A percentile compares a stretch with the other conserved stretches of the same genome.
These are phyloP conservation scores for Carpinus viminea DNA, from an alignment of 306 rosid species.

Conservation along the genomic window DNA sequence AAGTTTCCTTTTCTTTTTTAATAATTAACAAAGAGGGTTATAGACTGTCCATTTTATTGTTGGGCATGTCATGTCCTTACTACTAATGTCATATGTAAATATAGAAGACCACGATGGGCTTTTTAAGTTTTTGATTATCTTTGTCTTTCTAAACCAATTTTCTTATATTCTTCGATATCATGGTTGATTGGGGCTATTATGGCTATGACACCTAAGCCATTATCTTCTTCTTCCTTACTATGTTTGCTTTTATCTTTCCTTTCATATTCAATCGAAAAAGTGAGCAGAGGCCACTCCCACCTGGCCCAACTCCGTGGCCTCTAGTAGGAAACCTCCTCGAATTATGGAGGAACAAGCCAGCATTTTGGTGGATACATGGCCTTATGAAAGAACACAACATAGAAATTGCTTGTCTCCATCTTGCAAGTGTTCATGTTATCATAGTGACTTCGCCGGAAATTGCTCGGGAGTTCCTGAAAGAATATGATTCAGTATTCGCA, in stretches of 20 bases:
- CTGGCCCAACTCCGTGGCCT: too few relatives aligned
- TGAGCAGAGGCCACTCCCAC: too few relatives aligned
- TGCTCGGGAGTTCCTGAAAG: constrained; percentile 41
- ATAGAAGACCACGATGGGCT: too few relatives aligned
- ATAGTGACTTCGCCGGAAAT: constrained; percentile 34
- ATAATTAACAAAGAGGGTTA: too few relatives aligned
- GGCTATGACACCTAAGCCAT: neutral
- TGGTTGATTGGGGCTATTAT: too few relatives aligned
- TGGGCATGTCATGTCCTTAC: too few relatives aligned
- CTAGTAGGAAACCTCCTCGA: constrained; percentile 41
- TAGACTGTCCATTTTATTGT: too few relatives aligned
- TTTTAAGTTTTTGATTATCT: too few relatives aligned
- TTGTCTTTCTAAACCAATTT: too few relatives aligned
- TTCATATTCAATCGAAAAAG: neutral
- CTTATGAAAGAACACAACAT: constrained; percentile 37
- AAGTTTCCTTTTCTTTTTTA: too few relatives aligned
- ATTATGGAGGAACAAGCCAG: constrained; percentile 34
- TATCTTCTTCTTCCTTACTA: neutral
- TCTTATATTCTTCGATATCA: too few relatives aligned
- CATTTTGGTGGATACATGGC: constrained; percentile 37
- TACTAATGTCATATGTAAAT: too few relatives aligned
- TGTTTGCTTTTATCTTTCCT: neutral
- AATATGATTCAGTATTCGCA: constrained; percentile 40
- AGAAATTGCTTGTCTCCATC: constrained; percentile 46
- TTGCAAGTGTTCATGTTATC: constrained; percentile 45